Base-by-base conservation (phyloP, 495 filamentous ascomycete species). In the Podospora fimiseda region DNA sequence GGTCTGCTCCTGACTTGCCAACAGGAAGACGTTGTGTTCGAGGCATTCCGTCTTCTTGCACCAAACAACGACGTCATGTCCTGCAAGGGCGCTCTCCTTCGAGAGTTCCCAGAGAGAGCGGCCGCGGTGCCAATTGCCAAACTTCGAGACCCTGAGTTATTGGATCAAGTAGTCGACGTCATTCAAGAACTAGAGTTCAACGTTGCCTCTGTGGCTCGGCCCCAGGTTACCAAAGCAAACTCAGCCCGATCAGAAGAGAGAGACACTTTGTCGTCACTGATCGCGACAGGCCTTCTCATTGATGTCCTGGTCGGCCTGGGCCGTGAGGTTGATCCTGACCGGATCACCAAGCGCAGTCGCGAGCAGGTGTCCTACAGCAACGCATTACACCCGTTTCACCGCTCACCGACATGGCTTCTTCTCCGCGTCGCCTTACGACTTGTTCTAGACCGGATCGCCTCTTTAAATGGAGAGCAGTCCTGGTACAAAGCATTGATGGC, bases 391-490 rank as follows among this genome's bases (percentile, higher is more conserved):
- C 80, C 81, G 0, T 87, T 82, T 76, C 71, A 74, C 7, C 51
- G 84, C 27, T 84, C 81, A 19, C 58, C 80, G 0, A 49, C 79
- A 0, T 87, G 83, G 83, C 63, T 86, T 1, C 64, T 87, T 0
- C 43, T 84, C 9, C 79, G 83, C 0, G 80, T 85, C 2, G 55
- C 68, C 0, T 47, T 86, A 30, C 81, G 85, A 43, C 54, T 73
- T 21, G 58, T 57, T 0, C 27, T 64, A 5, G 55, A 64, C 19
- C 36, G 53, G 8, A 18, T 23, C 0, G 39, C 24, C 1, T 40
- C 67, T 11, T 15, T 42, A 7, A 56, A 61, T 4, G 42, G 55
- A 9, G 24, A 18, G 4, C 9, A 15, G 4, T 51, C 50, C 11
- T 50, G 61, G 0, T 86, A 85, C 67, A 86, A 86, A 47, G 39